Conservation (phyloP, 2,329 filamentous ascomycete species). For the Colletotrichum karsti region DNA sequence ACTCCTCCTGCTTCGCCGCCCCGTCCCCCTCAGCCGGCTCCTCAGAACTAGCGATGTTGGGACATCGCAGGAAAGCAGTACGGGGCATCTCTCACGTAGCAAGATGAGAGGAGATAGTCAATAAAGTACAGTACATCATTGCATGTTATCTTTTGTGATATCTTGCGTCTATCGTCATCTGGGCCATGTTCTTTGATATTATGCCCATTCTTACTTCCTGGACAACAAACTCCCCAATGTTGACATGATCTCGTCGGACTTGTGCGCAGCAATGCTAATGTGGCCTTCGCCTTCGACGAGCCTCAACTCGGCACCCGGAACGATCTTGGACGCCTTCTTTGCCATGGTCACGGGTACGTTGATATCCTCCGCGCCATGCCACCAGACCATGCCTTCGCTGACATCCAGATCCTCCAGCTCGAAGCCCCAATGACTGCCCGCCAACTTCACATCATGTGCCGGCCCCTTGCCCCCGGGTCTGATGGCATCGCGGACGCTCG, state of each 20-base stretch:
- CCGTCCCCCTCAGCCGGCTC: background rate
- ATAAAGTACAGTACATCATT: too few species aligned
- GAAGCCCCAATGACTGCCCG: slow-evolving; percentile 39
- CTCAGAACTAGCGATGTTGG: background rate
- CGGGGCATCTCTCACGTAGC: too few species aligned
- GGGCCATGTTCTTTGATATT: too few species aligned
- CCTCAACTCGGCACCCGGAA: background rate
- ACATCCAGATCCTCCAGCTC: slow-evolving; percentile 37
- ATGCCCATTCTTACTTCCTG: too few species aligned
- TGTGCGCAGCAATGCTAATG: background rate
- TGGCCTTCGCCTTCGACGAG: background rate
- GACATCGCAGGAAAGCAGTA: too few species aligned
- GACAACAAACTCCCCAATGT: background rate
- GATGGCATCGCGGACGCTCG: slow-evolving; percentile 34
- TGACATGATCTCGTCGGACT: background rate
- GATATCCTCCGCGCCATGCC: slow-evolving; percentile 41
- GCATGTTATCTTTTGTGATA: too few species aligned
- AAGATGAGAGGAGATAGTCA: too few species aligned
- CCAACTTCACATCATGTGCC: slow-evolving; percentile 39
- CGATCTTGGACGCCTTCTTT: background rate
- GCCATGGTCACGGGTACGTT: slow-evolving; percentile 41
- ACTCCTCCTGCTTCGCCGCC: slow-evolving; percentile 2
- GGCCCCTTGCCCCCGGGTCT: slow-evolving; percentile 35
- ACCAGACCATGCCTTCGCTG: slow-evolving; percentile 36
- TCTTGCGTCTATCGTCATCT: too few species aligned